Conservation (phyloP, 345 rosid genomes). For the Brassica juncea region DNA sequence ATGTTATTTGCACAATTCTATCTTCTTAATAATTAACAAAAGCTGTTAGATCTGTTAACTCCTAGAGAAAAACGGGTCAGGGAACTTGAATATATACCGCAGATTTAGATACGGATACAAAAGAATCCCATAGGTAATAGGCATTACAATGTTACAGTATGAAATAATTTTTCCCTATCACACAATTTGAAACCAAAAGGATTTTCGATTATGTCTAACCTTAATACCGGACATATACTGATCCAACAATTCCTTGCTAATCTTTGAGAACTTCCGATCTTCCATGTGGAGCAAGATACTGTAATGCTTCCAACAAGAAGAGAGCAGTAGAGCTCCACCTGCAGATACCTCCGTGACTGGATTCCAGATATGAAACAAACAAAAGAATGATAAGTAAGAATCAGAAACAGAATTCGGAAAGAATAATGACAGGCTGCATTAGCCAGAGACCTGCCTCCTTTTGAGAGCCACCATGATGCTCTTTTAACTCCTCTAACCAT, state of each 20-base stretch:
- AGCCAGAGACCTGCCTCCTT: constrained; percentile 69
- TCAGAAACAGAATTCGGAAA: constrained; percentile 27
- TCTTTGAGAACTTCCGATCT: constrained; percentile 59
- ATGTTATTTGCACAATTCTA: constrained; percentile 1
- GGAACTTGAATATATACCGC: constrained; percentile 1
- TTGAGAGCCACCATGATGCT: constrained; percentile 45
- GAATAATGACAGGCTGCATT: constrained; percentile 26
- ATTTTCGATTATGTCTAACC: constrained; percentile 46
- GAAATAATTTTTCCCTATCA: constrained; percentile 1
- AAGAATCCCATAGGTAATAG: not conserved
- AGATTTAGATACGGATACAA: constrained; percentile 7
- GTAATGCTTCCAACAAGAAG: constrained; percentile 92
- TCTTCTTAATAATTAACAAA: constrained; percentile 3
- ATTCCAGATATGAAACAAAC: constrained; percentile 29
- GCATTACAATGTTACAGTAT: not conserved
- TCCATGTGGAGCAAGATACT: constrained; percentile 70
- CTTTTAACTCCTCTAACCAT: constrained; percentile 71
- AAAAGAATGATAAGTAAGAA: constrained; percentile 29
- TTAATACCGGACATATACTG: constrained; percentile 78
- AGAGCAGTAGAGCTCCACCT: constrained; percentile 59
- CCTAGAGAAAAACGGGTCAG: constrained; percentile 12
- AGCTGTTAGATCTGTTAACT: not conserved
- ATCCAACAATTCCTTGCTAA: constrained; percentile 63
- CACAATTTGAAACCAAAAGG: constrained; percentile 5
- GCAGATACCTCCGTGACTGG: constrained; percentile 45